phyloP scores from a whole-genome alignment of 164 flowering plant genomes.

The Kalanchoe fedtschenkoi region DNA sequence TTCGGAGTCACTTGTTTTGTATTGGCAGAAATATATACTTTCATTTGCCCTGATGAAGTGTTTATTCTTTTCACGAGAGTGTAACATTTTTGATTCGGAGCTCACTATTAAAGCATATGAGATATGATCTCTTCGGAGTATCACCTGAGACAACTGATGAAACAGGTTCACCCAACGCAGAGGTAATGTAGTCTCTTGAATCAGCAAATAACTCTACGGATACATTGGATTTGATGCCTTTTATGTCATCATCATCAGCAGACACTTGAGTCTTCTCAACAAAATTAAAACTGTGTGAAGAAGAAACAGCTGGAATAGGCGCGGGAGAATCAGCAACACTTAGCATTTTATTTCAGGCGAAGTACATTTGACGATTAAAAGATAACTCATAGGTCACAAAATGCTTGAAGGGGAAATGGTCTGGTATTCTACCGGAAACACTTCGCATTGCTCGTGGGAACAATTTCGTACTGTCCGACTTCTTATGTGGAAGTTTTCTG shows the following conservation, averaged over 20 bases:
- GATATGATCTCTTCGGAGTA: slow-evolving; percentile 54
- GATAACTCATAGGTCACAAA: too few relatives aligned
- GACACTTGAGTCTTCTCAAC: slow-evolving; percentile 18
- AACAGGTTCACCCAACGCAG: slow-evolving; percentile 18
- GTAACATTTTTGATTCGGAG: slow-evolving; percentile 2
- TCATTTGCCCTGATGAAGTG: too few relatives aligned
- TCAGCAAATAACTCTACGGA: slow-evolving; percentile 15
- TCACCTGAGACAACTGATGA: slow-evolving; percentile 33
- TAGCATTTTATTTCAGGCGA: too few relatives aligned
- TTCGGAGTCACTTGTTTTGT: slow-evolving; percentile 15
- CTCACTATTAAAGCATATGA: slow-evolving; percentile 77
- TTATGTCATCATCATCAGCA: slow-evolving; percentile 18
- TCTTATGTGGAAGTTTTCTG: too few relatives aligned
- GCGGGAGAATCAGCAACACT: slow-evolving; percentile 25
- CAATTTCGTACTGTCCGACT: too few relatives aligned
- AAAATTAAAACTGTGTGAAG: slow-evolving; percentile 16
- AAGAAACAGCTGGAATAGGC: slow-evolving; percentile 18
- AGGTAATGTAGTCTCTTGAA: slow-evolving; percentile 18
- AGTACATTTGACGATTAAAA: too few relatives aligned
- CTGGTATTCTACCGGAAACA: too few relatives aligned
- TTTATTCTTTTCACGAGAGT: slow-evolving; percentile 7
- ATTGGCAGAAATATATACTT: slow-evolving; percentile 35
- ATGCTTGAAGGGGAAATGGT: too few relatives aligned
- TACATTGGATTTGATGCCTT: slow-evolving; percentile 14
- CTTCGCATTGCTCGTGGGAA: too few relatives aligned